Evolutionary conservation across 148 eudicot genomes (phyloP).

Genomic region (Camellia sinensis): DNA sequence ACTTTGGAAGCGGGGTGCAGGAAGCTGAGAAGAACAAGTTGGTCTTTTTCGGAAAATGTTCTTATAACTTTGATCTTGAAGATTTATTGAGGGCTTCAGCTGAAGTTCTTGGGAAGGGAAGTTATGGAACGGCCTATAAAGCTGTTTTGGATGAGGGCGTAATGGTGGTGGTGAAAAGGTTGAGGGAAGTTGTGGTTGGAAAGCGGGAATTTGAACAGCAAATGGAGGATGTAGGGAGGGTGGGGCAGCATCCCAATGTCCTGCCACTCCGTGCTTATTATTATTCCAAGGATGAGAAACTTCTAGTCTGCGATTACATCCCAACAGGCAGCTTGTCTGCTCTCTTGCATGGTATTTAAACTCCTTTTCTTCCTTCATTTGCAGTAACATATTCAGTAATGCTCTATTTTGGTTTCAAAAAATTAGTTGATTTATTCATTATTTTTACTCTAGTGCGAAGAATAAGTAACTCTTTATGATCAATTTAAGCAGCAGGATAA

Average conservation of each 20-base stretch:
- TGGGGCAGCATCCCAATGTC: slow-evolving; percentile 63
- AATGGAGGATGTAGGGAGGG: slow-evolving; percentile 63
- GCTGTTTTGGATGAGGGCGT: slow-evolving; percentile 80
- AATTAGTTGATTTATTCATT: slow-evolving; percentile 3
- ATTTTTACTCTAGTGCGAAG: background rate
- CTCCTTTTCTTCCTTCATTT: background rate
- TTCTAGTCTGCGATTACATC: slow-evolving; percentile 73
- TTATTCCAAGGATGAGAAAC: slow-evolving; percentile 94
- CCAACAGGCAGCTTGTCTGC: slow-evolving; percentile 68
- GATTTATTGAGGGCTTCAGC: slow-evolving; percentile 96
- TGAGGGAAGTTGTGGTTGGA: slow-evolving; percentile 69
- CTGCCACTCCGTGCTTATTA: slow-evolving; percentile 79
- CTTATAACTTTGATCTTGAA: slow-evolving; percentile 85
- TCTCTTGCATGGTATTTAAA: slow-evolving; percentile 74
- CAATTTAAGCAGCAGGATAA: background rate
- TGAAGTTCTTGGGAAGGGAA: slow-evolving; percentile 95
- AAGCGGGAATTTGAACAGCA: slow-evolving; percentile 91
- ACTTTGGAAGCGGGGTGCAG: slow-evolving; percentile 95
- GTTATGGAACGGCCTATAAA: slow-evolving; percentile 87
- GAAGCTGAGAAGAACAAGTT: slow-evolving; percentile 88
- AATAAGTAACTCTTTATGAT: background rate
- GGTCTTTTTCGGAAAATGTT: slow-evolving; percentile 72
- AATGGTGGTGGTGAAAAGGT: slow-evolving; percentile 77
- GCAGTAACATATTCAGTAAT: background rate
- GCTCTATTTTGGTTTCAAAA: background rate